phyloP scores from a whole-genome alignment of 2,329 filamentous ascomycete species.

The Claviceps cyperi region DNA sequence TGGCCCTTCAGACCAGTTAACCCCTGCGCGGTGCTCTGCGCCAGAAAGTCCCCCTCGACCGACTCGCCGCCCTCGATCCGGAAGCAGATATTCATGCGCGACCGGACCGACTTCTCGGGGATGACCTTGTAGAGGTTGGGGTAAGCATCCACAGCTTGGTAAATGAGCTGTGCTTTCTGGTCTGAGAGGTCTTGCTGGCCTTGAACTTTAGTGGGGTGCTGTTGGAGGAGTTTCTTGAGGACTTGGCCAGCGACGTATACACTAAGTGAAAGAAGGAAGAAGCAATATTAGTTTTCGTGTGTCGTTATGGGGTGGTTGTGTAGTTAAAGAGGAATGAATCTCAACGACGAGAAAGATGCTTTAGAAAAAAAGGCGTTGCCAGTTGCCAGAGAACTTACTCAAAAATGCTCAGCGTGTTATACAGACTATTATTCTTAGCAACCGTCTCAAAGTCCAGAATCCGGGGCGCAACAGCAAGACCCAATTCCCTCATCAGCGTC shows the following conservation, averaged over 20 bases:
- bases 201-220: constrained; percentile 52
- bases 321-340: no score
- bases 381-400: constrained; percentile 33
- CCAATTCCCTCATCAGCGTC: constrained; percentile 56
- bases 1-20: constrained; percentile 81
- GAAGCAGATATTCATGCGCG: constrained; percentile 94
- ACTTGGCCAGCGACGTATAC: constrained; percentile 86
- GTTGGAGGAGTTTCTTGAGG: constrained; percentile 56
- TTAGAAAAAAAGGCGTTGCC: no score
- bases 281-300: neutral
- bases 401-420: constrained; percentile 93
- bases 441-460: constrained; percentile 74
- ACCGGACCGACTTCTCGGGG: constrained; percentile 60
- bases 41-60: constrained; percentile 68
- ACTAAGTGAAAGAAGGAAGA: constrained; percentile 24
- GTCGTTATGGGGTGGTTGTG: neutral
- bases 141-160: neutral
- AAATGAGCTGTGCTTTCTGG: constrained; percentile 52
- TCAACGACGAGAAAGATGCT: no score
- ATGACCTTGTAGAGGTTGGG: constrained; percentile 50
- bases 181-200: constrained; percentile 63
- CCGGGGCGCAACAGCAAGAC: constrained; percentile 62
- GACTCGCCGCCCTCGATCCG: constrained; percentile 51
- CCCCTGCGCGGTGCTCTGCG: constrained; percentile 51
- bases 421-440: constrained; percentile 85